Conservation (phyloP, 257 asterid genomes). For the Solanum paucissectum region DNA sequence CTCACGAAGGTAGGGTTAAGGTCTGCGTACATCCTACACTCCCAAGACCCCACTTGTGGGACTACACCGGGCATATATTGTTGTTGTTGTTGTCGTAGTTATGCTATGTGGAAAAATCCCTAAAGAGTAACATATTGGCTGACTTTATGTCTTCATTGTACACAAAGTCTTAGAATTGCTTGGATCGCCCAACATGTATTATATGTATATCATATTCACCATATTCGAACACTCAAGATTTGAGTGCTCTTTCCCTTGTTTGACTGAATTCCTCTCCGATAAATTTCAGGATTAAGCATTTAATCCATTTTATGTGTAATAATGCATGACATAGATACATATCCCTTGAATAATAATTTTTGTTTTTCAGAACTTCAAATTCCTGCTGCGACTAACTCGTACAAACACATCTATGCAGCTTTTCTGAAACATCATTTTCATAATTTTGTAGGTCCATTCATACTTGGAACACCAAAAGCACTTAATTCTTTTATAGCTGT, state of each 20-base stretch:
- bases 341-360: background rate
- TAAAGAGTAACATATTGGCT: background rate
- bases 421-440: background rate
- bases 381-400: background rate
- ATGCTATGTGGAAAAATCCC: background rate
- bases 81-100: background rate
- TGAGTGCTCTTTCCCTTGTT: background rate
- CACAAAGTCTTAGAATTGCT: background rate
- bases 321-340: background rate
- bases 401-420: background rate
- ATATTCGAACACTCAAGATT: background rate
- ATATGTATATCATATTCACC: background rate
- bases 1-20: background rate
- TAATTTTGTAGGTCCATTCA: background rate
- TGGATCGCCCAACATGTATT: background rate
- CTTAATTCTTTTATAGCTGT: background rate
- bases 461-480: background rate
- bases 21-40: background rate
- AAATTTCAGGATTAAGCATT: background rate
- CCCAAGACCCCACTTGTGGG: background rate
- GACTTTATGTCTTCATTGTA: background rate
- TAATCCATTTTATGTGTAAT: background rate
- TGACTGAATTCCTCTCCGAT: background rate
- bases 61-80: background rate
- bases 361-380: background rate